Evolutionary conservation across 257 asterid species (phyloP).

Genomic region (Penstemon davidsonii): DNA sequence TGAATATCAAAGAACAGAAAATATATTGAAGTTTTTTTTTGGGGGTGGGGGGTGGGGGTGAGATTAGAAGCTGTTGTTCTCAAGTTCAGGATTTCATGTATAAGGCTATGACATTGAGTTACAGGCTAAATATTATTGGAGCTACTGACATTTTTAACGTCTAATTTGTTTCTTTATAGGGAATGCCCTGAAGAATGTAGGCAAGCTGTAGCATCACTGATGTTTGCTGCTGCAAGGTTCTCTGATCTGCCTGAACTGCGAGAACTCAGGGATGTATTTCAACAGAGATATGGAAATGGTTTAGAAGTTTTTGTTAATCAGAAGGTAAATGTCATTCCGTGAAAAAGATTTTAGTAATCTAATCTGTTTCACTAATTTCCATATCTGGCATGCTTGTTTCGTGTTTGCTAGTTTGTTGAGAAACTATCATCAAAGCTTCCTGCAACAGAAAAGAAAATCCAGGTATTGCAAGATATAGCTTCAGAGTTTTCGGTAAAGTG

Average conservation of each 20-base stretch:
- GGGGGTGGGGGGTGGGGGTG: no score
- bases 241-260: constrained; percentile 95
- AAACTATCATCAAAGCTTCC: constrained; percentile 62
- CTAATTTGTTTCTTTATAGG: constrained; percentile 47
- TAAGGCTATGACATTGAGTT: no score
- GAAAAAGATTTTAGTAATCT: background rate
- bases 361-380: constrained; percentile 21
- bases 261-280: constrained; percentile 81
- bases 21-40: no score
- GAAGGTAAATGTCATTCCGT: constrained; percentile 54
- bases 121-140: no score
- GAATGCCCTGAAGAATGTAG: constrained; percentile 96
- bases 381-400: constrained; percentile 34
- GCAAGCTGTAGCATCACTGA: constrained; percentile 79
- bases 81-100: no score
- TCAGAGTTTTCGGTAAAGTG: constrained; percentile 77
- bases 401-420: constrained; percentile 73
- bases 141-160: background rate
- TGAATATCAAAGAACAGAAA: no score
- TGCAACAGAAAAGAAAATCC: constrained; percentile 46
- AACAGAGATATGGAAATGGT: constrained; percentile 70
- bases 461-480: constrained; percentile 79
- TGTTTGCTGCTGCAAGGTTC: constrained; percentile 99
- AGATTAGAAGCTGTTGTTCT: no score
- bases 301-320: constrained; percentile 72